Evolutionary conservation across 192 early-diverging fungal genomes (phyloP), one percentile per base, ranked within the genome.

Genomic region (Gamsiella multidivaricata): DNA sequence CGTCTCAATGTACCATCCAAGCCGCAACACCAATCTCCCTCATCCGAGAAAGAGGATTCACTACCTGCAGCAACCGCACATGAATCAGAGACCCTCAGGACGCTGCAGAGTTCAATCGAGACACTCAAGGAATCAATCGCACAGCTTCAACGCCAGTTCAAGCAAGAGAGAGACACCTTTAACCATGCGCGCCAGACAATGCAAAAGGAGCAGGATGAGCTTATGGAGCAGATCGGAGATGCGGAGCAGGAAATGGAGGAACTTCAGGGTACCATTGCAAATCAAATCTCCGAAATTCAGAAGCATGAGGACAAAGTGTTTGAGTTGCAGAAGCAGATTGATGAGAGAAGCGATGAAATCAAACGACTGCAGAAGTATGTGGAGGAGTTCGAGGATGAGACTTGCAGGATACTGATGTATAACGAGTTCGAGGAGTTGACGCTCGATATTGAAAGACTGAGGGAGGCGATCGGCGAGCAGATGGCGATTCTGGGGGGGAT

Each of bases 121-220:
- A 56, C 53, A 17, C 26, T 60, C 20, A 65, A 75, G 33, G 58
- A 62, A 28, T 28, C 54, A 55, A 55, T 73, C 26, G 49, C 28
- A 22, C 39, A 62, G 23, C 18, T 62, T 10, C 29, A 34, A n/a
- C 52, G 25, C 12, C 39, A 70, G 29, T 18, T 23, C 20, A 22
- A 32, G 23, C 51, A 61, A 23, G 59, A 54, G 34, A 53, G 55
- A 33, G 28, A n/a, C 23, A 28, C 3, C 1, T 52, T 62, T 23
- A 5, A 32, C 9, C 28, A 36, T 5, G 20, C 32, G 5, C 31
- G 31, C 0, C 4, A 5, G 17, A 28, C 23, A 20, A 55, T 36
- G 15, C 29, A 70, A 23, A 61, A 62, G 49, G 59, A 70, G 10
- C 51, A 70, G 32, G 41, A 46, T 5, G 25, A 45, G 1, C 56